These are phyloP conservation scores for Neodidymelliopsis sp. DNA, from an alignment of 2,329 filamentous ascomycete genomes.

Conservation along the genomic window DNA sequence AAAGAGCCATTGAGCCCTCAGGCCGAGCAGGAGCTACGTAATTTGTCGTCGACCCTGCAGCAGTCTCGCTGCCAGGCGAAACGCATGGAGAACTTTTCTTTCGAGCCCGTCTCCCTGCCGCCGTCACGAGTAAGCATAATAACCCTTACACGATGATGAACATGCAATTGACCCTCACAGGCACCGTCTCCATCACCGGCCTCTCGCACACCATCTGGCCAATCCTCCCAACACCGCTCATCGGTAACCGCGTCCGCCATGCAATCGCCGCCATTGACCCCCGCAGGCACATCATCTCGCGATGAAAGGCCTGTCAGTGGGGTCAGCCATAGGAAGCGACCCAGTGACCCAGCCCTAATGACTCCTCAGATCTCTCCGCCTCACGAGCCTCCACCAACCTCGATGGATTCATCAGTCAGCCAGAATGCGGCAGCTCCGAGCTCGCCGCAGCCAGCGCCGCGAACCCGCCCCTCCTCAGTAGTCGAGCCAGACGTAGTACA, in stretches of 20 bases:
- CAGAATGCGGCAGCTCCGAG: constrained; percentile 26
- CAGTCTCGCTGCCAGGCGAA: constrained; percentile 79
- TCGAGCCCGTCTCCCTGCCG: constrained; percentile 89
- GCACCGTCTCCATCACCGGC: constrained; percentile 57
- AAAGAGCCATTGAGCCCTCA: constrained; percentile 51
- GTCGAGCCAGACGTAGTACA: constrained; percentile 55
- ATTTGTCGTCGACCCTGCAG: constrained; percentile 75
- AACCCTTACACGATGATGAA: constrained; percentile 5
- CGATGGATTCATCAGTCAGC: constrained; percentile 41
- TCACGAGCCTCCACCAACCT: constrained; percentile 61
- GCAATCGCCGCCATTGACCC: constrained; percentile 89
- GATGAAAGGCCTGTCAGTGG: constrained; percentile 54
- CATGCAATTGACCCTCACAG: constrained; percentile 42
- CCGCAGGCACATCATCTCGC: constrained; percentile 74
- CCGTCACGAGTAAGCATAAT: constrained; percentile 79
- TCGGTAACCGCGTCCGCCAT: constrained; percentile 71
- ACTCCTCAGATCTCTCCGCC: constrained; percentile 65
- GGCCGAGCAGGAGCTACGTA: constrained; percentile 70
- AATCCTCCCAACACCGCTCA: constrained; percentile 57
- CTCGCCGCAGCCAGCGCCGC: constrained; percentile 41
- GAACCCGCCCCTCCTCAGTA: constrained; percentile 52
- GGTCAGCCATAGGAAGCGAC: constrained; percentile 47
- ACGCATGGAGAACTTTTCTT: constrained; percentile 85
- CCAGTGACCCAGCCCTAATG: constrained; percentile 59
- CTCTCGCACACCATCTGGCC: constrained; percentile 57